Evolutionary conservation across 306 rosid genomes (phyloP), one percentile per base, ranked within the genome.

Genomic region (Echinosophora koreensis): DNA sequence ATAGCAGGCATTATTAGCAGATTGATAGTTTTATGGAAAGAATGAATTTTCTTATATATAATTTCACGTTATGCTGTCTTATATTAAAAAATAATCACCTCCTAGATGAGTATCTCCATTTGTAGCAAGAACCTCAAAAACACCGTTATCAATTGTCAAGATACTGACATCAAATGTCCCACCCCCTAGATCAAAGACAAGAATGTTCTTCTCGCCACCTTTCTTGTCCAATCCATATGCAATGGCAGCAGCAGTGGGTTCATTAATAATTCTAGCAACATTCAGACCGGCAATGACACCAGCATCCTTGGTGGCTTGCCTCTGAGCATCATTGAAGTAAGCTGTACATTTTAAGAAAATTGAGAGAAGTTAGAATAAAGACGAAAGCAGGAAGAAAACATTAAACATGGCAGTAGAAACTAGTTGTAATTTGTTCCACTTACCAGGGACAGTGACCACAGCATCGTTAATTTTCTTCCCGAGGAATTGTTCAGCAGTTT

Each of bases 241-340:
- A 22, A 96, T 96, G 74, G 99, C 98, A 9, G 99, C 99, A 16
- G 98, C 99, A 0, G 98, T 96, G 34, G 99, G 99, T 77, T 96
- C 99, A 56, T 96, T 96, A 50, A 96, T 96, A 79, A 96, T 96
- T 80, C 99, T 87, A 55, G 98, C 98, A 84, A 93, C 99, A 73
- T 96, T 91, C n/a, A 96, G 82, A 42, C 99, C 99, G 4, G 98
- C 94, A 70, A 92, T 96, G 65, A 89, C 83, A 76, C 99, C 98
- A 0, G 99, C 99, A 82, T 96, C 99, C 96, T 96, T 96, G 84
- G 99, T 96, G 73, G 98, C 99, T 84, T 96, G 98, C 87, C 99
- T 91, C 89, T 96, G 99, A 75, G 99, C 99, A 81, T 96, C 99
- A 60, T 96, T 96, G 78, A 96, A 96, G 88, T 96, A 96, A 46